Evolutionary conservation across 2,329 filamentous ascomycete species (phyloP).

Genomic region (Zymoseptoria tritici): DNA sequence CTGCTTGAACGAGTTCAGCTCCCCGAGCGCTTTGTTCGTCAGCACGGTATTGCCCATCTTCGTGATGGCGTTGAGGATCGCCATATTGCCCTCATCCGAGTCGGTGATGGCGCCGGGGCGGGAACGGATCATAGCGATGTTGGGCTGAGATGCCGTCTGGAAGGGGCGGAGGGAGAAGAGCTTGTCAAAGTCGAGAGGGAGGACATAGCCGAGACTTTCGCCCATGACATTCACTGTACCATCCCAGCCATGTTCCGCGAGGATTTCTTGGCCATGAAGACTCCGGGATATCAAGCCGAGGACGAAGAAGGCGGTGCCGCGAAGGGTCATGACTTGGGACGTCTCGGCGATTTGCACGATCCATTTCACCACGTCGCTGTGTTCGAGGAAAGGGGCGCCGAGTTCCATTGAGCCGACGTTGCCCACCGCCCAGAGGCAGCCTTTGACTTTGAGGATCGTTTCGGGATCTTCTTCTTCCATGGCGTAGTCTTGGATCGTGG

Average conservation of each 20-base stretch:
- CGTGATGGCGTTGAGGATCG: slow-evolving; percentile 75
- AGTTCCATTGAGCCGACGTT: slow-evolving; percentile 98
- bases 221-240: slow-evolving; percentile 78
- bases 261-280: slow-evolving; percentile 81
- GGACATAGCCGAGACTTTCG: slow-evolving; percentile 75
- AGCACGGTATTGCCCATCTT: slow-evolving; percentile 91
- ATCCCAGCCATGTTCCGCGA: slow-evolving; percentile 88
- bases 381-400: slow-evolving; percentile 87
- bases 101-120: slow-evolving; percentile 17
- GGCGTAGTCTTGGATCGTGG: slow-evolving; percentile 82
- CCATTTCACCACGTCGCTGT: slow-evolving; percentile 75
- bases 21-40: slow-evolving; percentile 75
- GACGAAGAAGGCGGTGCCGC: slow-evolving; percentile 95
- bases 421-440: slow-evolving; percentile 92
- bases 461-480: slow-evolving; percentile 80
- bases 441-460: slow-evolving; percentile 86
- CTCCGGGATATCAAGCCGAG: slow-evolving; percentile 87
- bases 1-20: slow-evolving; percentile 53
- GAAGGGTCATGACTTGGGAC: slow-evolving; percentile 83
- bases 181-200: slow-evolving; percentile 70
- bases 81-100: slow-evolving; percentile 56
- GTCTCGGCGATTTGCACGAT: slow-evolving; percentile 83
- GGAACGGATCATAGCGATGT: slow-evolving; percentile 10
- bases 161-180: slow-evolving; percentile 58
- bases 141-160: slow-evolving; percentile 2